These are phyloP conservation scores for Didymella exigua DNA, from an alignment of 2,329 filamentous ascomycete species.

Conservation along the genomic window DNA sequence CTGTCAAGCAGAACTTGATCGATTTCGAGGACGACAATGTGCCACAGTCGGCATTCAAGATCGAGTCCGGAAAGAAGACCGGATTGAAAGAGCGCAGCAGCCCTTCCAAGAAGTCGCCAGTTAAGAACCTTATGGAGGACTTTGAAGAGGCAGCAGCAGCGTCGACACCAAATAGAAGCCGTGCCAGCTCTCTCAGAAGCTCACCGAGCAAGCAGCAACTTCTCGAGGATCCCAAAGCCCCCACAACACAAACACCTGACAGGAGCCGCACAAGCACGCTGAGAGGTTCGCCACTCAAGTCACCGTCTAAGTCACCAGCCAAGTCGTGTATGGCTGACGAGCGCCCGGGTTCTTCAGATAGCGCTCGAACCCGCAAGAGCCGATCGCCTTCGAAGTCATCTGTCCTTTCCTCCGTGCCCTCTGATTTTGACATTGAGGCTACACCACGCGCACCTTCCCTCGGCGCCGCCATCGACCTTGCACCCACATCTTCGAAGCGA, in stretches of 20 bases:
- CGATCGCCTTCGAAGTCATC: slow-evolving; percentile 39
- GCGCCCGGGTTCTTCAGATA: slow-evolving; percentile 34
- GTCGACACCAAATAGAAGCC: slow-evolving; percentile 10
- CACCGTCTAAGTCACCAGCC: slow-evolving; percentile 29
- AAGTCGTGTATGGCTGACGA: slow-evolving; percentile 25
- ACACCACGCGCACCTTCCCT: slow-evolving; percentile 19
- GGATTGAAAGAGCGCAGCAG: slow-evolving; percentile 37
- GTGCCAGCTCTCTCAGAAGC: slow-evolving; percentile 31
- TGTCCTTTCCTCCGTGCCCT: slow-evolving; percentile 27
- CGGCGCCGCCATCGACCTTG: slow-evolving; percentile 19
- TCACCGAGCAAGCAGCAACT: slow-evolving; percentile 33
- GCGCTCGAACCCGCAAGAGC: slow-evolving; percentile 33
- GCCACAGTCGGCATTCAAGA: slow-evolving; percentile 41
- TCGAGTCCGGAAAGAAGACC: slow-evolving; percentile 38
- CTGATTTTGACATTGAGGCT: slow-evolving; percentile 22
- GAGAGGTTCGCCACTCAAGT: slow-evolving; percentile 14
- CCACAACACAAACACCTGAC: slow-evolving; percentile 9
- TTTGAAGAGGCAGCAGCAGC: slow-evolving; percentile 27
- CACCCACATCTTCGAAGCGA: slow-evolving; percentile 27
- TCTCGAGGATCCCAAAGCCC: slow-evolving; percentile 6
- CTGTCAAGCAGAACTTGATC: slow-evolving; percentile 28
- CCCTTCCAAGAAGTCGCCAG: slow-evolving; percentile 39
- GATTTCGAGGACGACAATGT: slow-evolving; percentile 31
- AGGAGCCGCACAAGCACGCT: slow-evolving; percentile 9
- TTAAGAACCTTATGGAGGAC: slow-evolving; percentile 37